Evolutionary conservation across 2,329 filamentous ascomycete species (phyloP), one percentile per base, ranked within the genome.

Genomic region (Pyricularia pennisetigena): DNA sequence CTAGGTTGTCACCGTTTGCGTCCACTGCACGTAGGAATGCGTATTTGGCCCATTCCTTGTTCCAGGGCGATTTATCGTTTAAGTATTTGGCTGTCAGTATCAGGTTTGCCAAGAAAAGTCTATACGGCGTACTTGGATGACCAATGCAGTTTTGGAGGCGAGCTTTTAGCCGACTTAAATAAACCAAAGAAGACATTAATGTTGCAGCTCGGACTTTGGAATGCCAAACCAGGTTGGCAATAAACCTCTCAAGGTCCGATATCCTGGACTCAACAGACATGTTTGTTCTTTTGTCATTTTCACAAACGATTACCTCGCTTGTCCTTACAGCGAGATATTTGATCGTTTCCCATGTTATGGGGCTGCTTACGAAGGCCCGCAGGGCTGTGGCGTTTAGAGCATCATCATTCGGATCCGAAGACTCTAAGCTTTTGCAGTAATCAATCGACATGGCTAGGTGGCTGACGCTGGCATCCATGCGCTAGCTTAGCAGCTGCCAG

Each of bases 31-130:
- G 90, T 73, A 97, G 89, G 6, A 54, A n/a, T 70, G 91, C 97
- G 84, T 98, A 99, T 75, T 89, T 90, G 72, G 95, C 94, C 95
- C 95, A 99, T 85, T 99, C 94, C 88, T 98, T 98, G 87, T 99
- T 99, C 89, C 98, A 98, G 71, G 95, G 95, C 14, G 93, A 97
- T 70, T 93, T 97, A 84, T 98, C 95, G 79, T 99, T 98, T 73
- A 98, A 86, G 79, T 97, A 97, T 88, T 99, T 99, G 74, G 95
- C 94, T 1, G 94, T 89, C 61, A 90, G 84, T 76, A 95, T 95
- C 72, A 94, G 88, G 20, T 91, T 84, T 59, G 92, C 94, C 65
- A 99, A 86, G 82, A 99, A 98, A 84, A 99, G 98, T 74, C 95
- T 91, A 83, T 99, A 95, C 64, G 94, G 93, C 26, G 95, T 98